phyloP scores from a whole-genome alignment of 257 asterid species.

The Asclepias syriaca region DNA sequence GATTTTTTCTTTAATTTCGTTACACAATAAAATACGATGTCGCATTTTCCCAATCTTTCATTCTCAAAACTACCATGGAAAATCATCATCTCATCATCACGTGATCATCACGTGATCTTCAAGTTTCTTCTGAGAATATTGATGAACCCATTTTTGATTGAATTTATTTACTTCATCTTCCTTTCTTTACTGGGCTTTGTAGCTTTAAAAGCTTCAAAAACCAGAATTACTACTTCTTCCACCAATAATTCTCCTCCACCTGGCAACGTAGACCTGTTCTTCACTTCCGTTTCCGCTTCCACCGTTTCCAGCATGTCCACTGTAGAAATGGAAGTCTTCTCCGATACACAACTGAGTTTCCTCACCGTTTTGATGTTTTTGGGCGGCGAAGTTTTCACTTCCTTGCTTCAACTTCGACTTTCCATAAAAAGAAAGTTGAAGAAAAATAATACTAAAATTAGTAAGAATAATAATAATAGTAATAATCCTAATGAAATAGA shows the following conservation, averaged over 20 bases:
- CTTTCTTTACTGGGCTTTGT: slow-evolving; percentile 34
- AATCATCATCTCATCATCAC: neutral
- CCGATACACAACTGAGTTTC: slow-evolving; percentile 37
- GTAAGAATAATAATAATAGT: too few species aligned
- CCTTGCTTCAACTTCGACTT: slow-evolving; percentile 32
- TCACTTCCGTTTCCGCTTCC: slow-evolving; percentile 38
- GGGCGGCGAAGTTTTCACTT: slow-evolving; percentile 48
- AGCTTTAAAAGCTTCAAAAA: slow-evolving; percentile 15
- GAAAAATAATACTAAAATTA: neutral
- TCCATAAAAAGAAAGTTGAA: slow-evolving; percentile 11
- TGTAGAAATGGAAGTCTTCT: slow-evolving; percentile 49
- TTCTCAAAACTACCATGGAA: neutral
- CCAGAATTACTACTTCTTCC: neutral
- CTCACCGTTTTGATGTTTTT: slow-evolving; percentile 34
- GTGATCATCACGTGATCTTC: neutral
- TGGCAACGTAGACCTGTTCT: slow-evolving; percentile 29
- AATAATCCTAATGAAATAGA: neutral
- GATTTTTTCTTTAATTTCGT: too few species aligned
- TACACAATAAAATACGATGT: too few species aligned
- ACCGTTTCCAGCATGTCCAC: slow-evolving; percentile 50
- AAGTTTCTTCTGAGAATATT: slow-evolving; percentile 17
- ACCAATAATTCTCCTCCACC: slow-evolving; percentile 8
- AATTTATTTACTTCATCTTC: slow-evolving; percentile 29
- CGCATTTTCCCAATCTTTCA: neutral
- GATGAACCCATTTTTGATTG: slow-evolving; percentile 31